A percentile compares a stretch with the other conserved stretches of the same genome.
phyloP scores from a whole-genome alignment of 108 stramenopile species.

The Cylindrotheca fusiformis region DNA sequence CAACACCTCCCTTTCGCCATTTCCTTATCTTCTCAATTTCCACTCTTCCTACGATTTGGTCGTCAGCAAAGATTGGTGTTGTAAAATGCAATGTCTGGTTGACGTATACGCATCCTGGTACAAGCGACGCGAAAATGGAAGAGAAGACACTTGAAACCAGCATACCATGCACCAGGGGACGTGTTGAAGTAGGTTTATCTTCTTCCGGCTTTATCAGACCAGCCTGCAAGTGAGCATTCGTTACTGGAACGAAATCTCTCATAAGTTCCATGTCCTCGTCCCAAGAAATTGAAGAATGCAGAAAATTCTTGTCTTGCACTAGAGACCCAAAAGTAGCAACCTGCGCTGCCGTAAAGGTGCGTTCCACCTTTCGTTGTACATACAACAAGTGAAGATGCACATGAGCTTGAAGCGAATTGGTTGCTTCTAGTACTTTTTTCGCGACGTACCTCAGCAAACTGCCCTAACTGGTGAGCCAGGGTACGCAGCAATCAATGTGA shows the following conservation, averaged over 20 bases:
- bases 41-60: conserved; percentile 46
- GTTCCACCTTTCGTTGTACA: conserved; percentile 16
- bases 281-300: conserved; percentile 42
- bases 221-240: conserved; percentile 1
- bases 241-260: not conserved
- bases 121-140: conserved; percentile 72
- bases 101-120: conserved; percentile 76
- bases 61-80: conserved; percentile 49
- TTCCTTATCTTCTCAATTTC: conserved; percentile 44
- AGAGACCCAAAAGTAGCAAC: conserved; percentile 48
- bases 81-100: conserved; percentile 63
- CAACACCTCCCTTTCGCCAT: conserved; percentile 37
- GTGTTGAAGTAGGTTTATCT: not conserved
- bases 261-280: not conserved
- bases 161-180: conserved; percentile 73
- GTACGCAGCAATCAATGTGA: no score
- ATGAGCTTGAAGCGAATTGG: no score
- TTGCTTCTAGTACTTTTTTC: no score
- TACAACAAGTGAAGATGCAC: not conserved
- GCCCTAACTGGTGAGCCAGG: not conserved
- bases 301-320: conserved; percentile 66
- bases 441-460: conserved; percentile 33
- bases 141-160: conserved; percentile 76
- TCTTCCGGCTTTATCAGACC: conserved; percentile 8
- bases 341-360: conserved; percentile 50